Evolutionary conservation across 2,329 filamentous ascomycete genomes (phyloP).

Genomic region (Sporothrix pseudoabietina): DNA sequence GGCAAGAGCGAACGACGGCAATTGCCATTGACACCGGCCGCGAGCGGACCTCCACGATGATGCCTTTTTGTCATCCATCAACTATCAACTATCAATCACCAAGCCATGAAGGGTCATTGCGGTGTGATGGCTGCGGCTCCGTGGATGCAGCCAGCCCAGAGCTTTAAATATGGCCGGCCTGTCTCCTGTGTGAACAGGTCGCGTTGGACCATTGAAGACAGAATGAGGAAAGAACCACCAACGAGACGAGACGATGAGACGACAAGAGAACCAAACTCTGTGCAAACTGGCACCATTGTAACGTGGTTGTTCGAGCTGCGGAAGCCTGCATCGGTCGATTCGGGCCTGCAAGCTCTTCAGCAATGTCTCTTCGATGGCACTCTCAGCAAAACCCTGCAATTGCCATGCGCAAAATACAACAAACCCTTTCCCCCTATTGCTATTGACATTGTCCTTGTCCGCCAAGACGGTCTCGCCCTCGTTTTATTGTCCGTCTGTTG

Average conservation of each 20-base stretch:
- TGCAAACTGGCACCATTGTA: neutral
- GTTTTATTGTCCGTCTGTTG: neutral
- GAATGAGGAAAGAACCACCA: neutral
- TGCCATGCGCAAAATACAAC: conserved; percentile 7
- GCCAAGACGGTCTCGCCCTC: conserved; percentile 16
- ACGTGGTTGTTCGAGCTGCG: neutral
- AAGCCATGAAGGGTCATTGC: neutral
- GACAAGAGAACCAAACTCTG: neutral
- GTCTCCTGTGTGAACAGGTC: neutral
- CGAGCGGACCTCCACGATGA: neutral
- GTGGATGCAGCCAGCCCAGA: neutral
- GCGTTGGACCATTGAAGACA: neutral
- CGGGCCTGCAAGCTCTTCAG: neutral
- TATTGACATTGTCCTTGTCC: neutral
- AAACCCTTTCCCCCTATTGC: neutral
- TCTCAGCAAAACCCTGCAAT: neutral
- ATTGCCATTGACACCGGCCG: neutral
- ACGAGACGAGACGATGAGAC: neutral
- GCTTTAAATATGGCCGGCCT: too few relatives aligned
- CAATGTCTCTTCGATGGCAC: neutral
- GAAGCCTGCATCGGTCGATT: neutral
- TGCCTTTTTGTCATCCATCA: too few relatives aligned
- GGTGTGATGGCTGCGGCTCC: neutral
- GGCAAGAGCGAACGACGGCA: neutral
- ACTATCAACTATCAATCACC: neutral